These are phyloP conservation scores for Triticum urartu DNA, from an alignment of 176 grass and related monocot species.

Conservation along the genomic window DNA sequence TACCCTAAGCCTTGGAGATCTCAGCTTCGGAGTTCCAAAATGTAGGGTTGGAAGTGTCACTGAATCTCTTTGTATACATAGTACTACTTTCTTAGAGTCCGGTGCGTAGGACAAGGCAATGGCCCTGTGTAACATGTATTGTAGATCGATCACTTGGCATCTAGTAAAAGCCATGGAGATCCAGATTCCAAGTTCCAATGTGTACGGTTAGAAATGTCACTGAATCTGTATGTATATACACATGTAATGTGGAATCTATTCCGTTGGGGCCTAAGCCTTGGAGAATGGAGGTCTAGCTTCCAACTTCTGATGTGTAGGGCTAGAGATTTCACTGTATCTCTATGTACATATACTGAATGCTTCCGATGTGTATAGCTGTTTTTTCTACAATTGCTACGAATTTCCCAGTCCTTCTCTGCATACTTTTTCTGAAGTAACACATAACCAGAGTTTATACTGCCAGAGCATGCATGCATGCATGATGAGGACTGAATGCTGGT, in stretches of 20 bases:
- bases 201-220: neutral
- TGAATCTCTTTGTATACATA: neutral
- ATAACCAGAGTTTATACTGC: no score
- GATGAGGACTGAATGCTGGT: no score
- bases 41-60: neutral
- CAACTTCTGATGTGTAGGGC: neutral
- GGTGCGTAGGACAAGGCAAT: neutral
- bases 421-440: no score
- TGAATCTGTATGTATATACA: neutral
- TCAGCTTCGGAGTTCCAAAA: neutral
- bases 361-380: neutral
- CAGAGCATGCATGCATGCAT: no score
- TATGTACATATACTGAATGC: neutral
- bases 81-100: no score
- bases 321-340: neutral
- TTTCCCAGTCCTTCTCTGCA: no score
- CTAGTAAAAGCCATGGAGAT: neutral
- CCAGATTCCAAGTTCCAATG: neutral
- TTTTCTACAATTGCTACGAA: neutral
- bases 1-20: neutral
- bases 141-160: neutral
- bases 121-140: neutral
- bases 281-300: neutral
- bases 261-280: neutral
- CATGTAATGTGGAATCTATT: neutral